These are phyloP conservation scores for Kwoniella shivajii DNA, from an alignment of 1,284 basidiomycete species.

Conservation along the genomic window DNA sequence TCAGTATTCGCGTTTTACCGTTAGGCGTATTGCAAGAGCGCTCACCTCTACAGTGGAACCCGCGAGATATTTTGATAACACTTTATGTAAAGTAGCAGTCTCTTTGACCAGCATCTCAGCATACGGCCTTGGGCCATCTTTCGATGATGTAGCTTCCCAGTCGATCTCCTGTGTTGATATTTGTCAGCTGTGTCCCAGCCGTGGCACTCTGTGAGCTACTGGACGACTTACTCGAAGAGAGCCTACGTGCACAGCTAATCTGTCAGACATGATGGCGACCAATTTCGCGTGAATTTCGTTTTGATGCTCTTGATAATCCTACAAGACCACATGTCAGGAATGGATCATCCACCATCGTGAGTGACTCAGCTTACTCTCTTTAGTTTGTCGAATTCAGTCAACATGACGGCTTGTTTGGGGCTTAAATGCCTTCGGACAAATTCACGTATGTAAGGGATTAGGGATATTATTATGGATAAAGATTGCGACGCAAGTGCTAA, in stretches of 20 bases:
- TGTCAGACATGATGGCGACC: constrained; percentile 97
- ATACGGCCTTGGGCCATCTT: constrained; percentile 63
- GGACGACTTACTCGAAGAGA: constrained; percentile 39
- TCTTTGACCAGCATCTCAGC: constrained; percentile 93
- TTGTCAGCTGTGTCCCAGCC: constrained; percentile 2
- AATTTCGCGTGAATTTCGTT: constrained; percentile 98
- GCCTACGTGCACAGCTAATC: constrained; percentile 76
- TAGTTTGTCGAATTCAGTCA: constrained; percentile 97
- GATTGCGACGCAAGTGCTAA: constrained; percentile 92
- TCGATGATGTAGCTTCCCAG: constrained; percentile 68
- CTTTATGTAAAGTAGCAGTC: constrained; percentile 93
- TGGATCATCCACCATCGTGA: neutral
- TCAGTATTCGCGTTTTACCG: neutral
- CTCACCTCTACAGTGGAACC: constrained; percentile 75
- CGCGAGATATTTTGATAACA: constrained; percentile 86
- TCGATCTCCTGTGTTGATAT: constrained; percentile 67
- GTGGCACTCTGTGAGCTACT: neutral
- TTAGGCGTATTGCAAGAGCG: neutral
- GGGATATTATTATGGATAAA: constrained; percentile 88
- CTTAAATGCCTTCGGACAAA: constrained; percentile 89
- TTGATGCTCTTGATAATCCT: constrained; percentile 99
- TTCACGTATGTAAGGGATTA: constrained; percentile 95
- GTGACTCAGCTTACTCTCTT: constrained; percentile 67
- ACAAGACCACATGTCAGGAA: neutral
- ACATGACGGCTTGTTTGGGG: constrained; percentile 90